phyloP scores from a whole-genome alignment of 768 basidiomycete genomes.

The Pleurotus giganteus region DNA sequence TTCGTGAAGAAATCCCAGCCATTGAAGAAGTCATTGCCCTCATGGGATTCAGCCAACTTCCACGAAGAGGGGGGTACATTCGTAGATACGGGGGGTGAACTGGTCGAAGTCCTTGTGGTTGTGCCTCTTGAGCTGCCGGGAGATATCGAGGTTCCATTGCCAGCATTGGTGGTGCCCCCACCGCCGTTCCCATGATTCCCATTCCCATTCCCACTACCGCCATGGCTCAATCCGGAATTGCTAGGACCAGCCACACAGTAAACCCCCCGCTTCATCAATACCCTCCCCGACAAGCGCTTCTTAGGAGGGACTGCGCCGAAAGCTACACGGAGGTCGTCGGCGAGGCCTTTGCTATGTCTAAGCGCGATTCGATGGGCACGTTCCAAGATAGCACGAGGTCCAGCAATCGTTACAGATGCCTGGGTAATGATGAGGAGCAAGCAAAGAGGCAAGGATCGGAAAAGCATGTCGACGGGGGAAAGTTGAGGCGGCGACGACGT shows the following conservation, averaged over 20 bases:
- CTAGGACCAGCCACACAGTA: slow-evolving; percentile 44
- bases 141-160: slow-evolving; percentile 20
- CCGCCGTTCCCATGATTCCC: no score
- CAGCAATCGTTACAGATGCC: slow-evolving; percentile 26
- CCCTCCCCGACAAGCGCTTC: slow-evolving; percentile 27
- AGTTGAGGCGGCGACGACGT: slow-evolving; percentile 4
- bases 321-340: slow-evolving; percentile 67
- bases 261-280: slow-evolving; percentile 20
- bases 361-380: slow-evolving; percentile 54
- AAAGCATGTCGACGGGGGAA: slow-evolving; percentile 24
- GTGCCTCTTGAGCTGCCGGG: slow-evolving; percentile 12
- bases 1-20: slow-evolving; percentile 73
- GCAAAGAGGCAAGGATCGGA: slow-evolving; percentile 30
- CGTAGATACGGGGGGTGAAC: slow-evolving; percentile 13
- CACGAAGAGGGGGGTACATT: slow-evolving; percentile 45
- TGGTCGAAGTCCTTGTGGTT: slow-evolving; percentile 6
- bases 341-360: slow-evolving; percentile 58
- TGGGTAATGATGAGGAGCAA: slow-evolving; percentile 35
- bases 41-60: slow-evolving; percentile 59
- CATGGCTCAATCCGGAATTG: slow-evolving; percentile 23
- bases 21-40: slow-evolving; percentile 75
- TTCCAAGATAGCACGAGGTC: slow-evolving; percentile 39
- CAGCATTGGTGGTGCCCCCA: not conserved
- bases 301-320: slow-evolving; percentile 53
- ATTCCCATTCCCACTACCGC: slow-evolving; percentile 18